These are phyloP conservation scores for Arabidopsis lyrata DNA, from an alignment of 441 rosid genomes.

Conservation along the genomic window DNA sequence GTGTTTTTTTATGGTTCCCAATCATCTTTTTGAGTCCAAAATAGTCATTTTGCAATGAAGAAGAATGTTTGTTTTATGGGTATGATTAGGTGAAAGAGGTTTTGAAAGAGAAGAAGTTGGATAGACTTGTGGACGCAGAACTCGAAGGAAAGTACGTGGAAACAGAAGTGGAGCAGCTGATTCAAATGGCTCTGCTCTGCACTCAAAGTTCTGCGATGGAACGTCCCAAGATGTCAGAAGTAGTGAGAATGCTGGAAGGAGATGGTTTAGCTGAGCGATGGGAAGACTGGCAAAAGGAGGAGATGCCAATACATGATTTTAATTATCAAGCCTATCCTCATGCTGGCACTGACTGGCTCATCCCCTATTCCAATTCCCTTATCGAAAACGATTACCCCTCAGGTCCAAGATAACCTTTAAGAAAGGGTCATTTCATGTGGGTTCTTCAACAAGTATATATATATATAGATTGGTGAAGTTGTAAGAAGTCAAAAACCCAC, in stretches of 20 bases:
- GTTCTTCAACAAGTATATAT: slow-evolving; percentile 9
- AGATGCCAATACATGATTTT: slow-evolving; percentile 53
- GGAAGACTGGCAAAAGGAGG: slow-evolving; percentile 77
- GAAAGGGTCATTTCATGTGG: slow-evolving; percentile 6
- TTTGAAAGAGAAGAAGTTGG: slow-evolving; percentile 63
- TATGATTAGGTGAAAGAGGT: slow-evolving; percentile 66
- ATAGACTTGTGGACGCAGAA: slow-evolving; percentile 64
- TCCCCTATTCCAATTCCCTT: slow-evolving; percentile 56
- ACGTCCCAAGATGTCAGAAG: slow-evolving; percentile 83
- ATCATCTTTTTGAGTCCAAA: not conserved
- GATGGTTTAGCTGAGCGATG: slow-evolving; percentile 79
- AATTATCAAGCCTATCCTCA: slow-evolving; percentile 36
- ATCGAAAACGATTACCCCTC: slow-evolving; percentile 65
- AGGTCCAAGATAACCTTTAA: slow-evolving; percentile 67
- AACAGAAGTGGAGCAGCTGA: slow-evolving; percentile 67
- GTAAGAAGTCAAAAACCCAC: not conserved
- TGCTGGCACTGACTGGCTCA: slow-evolving; percentile 50
- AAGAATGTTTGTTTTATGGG: not conserved
- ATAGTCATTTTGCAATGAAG: not conserved
- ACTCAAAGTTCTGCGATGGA: slow-evolving; percentile 67
- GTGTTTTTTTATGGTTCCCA: slow-evolving; percentile 11
- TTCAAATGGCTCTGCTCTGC: slow-evolving; percentile 77
- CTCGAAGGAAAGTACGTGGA: slow-evolving; percentile 59
- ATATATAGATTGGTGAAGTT: slow-evolving; percentile 6
- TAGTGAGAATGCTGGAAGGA: slow-evolving; percentile 80